Percentiles rank a stretch among this genome's conserved stretches.
Evolutionary conservation across 768 basidiomycete genomes (phyloP).

Genomic region (Calocybe cyanea): DNA sequence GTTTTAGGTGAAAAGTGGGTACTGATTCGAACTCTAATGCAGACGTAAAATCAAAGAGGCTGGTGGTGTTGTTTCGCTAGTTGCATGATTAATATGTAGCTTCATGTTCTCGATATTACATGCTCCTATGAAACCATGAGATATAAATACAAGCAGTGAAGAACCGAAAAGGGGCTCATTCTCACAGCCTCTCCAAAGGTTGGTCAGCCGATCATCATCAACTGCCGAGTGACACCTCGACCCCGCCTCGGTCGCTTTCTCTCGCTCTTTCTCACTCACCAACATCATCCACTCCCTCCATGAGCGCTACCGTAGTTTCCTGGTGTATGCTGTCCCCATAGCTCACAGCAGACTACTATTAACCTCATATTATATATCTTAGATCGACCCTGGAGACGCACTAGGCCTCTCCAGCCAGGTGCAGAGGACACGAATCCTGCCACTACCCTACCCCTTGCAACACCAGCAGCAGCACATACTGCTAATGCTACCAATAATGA

Average conservation of each 20-base stretch:
- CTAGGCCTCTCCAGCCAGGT: slow-evolving; percentile 46
- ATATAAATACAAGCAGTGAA: slow-evolving; percentile 25
- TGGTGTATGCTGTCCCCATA: slow-evolving; percentile 30
- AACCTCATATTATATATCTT: not conserved
- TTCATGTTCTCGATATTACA: slow-evolving; percentile 23
- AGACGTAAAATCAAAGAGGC: slow-evolving; percentile 86
- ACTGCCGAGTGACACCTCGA: slow-evolving; percentile 8
- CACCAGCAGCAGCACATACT: slow-evolving; percentile 41
- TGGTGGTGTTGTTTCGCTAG: slow-evolving; percentile 88
- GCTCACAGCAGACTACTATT: not conserved
- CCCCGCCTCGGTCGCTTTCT: slow-evolving; percentile 6
- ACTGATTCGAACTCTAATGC: not conserved
- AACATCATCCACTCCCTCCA: slow-evolving; percentile 6
- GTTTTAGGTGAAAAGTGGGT: not conserved
- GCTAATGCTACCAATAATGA: slow-evolving; percentile 14
- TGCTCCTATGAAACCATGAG: slow-evolving; percentile 13
- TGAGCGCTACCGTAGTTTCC: slow-evolving; percentile 20
- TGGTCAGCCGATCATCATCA: slow-evolving; percentile 13
- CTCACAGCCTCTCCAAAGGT: not conserved
- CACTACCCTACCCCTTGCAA: slow-evolving; percentile 42
- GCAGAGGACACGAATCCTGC: slow-evolving; percentile 50
- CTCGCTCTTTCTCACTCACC: slow-evolving; percentile 4
- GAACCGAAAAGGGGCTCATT: too few species aligned
- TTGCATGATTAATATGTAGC: slow-evolving; percentile 58
- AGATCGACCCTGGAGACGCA: slow-evolving; percentile 56